A percentile compares a stretch with the other conserved stretches of the same genome.
These are phyloP conservation scores for Microbotryum intermedium DNA, from an alignment of 1,284 basidiomycete genomes.

Conservation along the genomic window DNA sequence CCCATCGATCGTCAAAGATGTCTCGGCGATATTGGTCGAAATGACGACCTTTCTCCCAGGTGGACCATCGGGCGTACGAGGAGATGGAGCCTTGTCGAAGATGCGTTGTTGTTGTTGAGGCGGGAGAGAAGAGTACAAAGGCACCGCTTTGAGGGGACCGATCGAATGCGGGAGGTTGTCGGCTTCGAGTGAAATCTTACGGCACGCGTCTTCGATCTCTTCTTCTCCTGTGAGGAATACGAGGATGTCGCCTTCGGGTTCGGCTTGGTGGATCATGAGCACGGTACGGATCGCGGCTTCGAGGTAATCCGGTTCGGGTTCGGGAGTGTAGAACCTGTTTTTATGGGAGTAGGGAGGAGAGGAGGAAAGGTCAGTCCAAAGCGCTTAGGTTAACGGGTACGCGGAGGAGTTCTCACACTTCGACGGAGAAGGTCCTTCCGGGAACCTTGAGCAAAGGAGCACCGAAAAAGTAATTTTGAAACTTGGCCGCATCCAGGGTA, in stretches of 20 bases:
- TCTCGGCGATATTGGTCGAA: slow-evolving; percentile 97
- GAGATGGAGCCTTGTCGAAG: slow-evolving; percentile 73
- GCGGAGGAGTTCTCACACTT: slow-evolving; percentile 43
- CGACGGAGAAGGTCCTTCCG: slow-evolving; percentile 91
- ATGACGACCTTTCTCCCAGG: slow-evolving; percentile 89
- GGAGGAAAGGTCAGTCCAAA: neutral
- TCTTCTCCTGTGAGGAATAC: slow-evolving; percentile 97
- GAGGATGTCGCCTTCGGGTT: slow-evolving; percentile 86
- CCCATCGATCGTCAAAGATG: slow-evolving; percentile 93
- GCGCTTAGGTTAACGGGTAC: neutral
- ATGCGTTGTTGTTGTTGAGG: slow-evolving; percentile 90
- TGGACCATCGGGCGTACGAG: slow-evolving; percentile 57
- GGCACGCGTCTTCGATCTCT: slow-evolving; percentile 94
- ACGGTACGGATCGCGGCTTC: slow-evolving; percentile 96
- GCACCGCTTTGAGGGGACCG: slow-evolving; percentile 79
- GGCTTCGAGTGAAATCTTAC: slow-evolving; percentile 83
- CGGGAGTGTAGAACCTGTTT: slow-evolving; percentile 74
- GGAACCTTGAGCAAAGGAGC: slow-evolving; percentile 94
- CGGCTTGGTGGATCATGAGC: slow-evolving; percentile 93
- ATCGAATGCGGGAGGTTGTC: slow-evolving; percentile 67
- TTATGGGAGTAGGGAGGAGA: neutral
- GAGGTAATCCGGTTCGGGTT: slow-evolving; percentile 92
- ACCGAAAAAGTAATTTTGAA: slow-evolving; percentile 88
- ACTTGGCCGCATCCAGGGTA: slow-evolving; percentile 92
- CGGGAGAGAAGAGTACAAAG: slow-evolving; percentile 87